A percentile compares a stretch with the other conserved stretches of the same genome.
Conservation (phyloP, 179 eudicot genomes). For the Camellia oleifera region DNA sequence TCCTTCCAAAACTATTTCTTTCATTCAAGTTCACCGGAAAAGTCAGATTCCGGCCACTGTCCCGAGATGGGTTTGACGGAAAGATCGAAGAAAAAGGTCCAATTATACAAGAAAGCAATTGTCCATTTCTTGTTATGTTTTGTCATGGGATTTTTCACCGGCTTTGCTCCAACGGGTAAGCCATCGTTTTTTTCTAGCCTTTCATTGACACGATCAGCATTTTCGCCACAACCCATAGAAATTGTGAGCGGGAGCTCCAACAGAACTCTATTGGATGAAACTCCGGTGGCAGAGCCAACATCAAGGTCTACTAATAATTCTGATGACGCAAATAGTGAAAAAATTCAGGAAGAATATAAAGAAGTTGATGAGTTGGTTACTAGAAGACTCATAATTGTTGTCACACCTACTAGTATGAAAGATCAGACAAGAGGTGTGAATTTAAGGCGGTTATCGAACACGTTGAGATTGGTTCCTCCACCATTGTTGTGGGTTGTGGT, state of each 20-base stretch:
- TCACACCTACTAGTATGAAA: slow-evolving; percentile 60
- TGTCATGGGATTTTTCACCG: slow-evolving; percentile 79
- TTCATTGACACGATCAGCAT: slow-evolving; percentile 22
- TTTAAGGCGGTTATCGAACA: slow-evolving; percentile 58
- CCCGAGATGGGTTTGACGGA: slow-evolving; percentile 49
- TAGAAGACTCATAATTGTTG: slow-evolving; percentile 56
- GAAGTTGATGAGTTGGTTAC: slow-evolving; percentile 25
- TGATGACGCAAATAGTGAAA: not conserved
- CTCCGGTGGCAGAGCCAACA: not conserved
- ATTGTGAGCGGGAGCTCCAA: slow-evolving; percentile 21
- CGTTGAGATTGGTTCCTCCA: slow-evolving; percentile 62
- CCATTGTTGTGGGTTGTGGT: slow-evolving; percentile 87
- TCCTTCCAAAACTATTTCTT: not conserved
- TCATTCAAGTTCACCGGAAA: not conserved
- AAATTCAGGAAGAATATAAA: slow-evolving; percentile 14
- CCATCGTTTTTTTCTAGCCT: slow-evolving; percentile 25
- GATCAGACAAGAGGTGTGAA: slow-evolving; percentile 47
- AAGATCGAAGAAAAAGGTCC: slow-evolving; percentile 64
- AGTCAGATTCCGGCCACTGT: not conserved
- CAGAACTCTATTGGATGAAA: slow-evolving; percentile 39
- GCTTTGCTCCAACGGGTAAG: slow-evolving; percentile 70
- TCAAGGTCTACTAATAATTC: not conserved
- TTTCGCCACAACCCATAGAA: slow-evolving; percentile 41
- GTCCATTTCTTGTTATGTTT: slow-evolving; percentile 81
- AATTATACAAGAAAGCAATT: slow-evolving; percentile 67